Percentiles rank a stretch among this genome's conserved stretches.
Conservation (phyloP, 2,329 filamentous ascomycete genomes). For the Dothiorella sarmentorum region DNA sequence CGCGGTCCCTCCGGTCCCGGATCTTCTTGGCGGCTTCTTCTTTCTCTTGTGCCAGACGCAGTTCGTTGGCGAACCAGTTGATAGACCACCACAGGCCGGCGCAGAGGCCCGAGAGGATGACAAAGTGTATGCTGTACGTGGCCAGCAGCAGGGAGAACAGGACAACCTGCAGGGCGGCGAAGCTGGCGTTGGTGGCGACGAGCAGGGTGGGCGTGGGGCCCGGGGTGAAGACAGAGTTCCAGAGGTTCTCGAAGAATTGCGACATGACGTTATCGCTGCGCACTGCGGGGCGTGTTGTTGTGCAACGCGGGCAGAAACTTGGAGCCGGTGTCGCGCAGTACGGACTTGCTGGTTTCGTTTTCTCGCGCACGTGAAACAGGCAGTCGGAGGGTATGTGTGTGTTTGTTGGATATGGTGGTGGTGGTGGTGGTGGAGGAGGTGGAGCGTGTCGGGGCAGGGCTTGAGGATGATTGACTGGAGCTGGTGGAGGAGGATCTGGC, state of each 20-base stretch:
- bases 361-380: not conserved
- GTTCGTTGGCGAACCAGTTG: constrained; percentile 88
- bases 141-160: constrained; percentile 72
- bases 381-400: not conserved
- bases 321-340: not conserved
- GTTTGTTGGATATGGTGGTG: too few relatives aligned
- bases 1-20: constrained; percentile 43
- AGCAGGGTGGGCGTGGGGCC: constrained; percentile 86
- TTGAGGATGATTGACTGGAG: not conserved
- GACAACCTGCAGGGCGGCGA: constrained; percentile 77
- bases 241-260: constrained; percentile 54
- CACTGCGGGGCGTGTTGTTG: not conserved
- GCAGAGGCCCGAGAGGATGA: constrained; percentile 74
- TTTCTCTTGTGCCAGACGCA: constrained; percentile 46
- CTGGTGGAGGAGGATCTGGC: not conserved
- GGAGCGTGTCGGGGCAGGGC: too few relatives aligned
- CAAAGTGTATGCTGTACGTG: constrained; percentile 86
- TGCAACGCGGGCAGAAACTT: not conserved
- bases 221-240: constrained; percentile 89
- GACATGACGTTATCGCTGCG: constrained; percentile 12
- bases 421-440: not conserved
- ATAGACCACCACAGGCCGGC: constrained; percentile 87
- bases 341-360: not conserved
- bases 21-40: constrained; percentile 50
- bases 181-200: constrained; percentile 84